Evolutionary conservation across 2,329 filamentous ascomycete genomes (phyloP).

Genomic region (Paecilomyces variotii): DNA sequence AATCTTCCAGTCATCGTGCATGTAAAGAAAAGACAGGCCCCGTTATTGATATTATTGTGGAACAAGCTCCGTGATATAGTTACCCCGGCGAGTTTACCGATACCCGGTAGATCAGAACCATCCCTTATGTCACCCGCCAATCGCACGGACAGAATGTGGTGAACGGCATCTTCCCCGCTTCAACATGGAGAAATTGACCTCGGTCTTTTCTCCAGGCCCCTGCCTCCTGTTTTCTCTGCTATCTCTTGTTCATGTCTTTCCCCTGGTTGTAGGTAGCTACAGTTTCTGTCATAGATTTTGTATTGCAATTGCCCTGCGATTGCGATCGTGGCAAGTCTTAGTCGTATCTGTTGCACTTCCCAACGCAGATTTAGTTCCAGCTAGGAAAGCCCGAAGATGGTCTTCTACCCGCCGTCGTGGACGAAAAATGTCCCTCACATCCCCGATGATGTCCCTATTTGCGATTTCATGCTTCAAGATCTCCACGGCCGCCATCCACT

Average conservation of each 20-base stretch:
- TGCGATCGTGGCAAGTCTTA: neutral
- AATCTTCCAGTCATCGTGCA: neutral
- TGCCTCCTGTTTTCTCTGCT: neutral
- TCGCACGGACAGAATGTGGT: neutral
- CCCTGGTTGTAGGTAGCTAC: neutral
- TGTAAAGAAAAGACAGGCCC: neutral
- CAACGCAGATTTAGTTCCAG: neutral
- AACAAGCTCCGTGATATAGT: neutral
- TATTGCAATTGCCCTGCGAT: neutral
- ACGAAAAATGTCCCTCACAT: constrained; percentile 43
- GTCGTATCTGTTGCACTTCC: neutral
- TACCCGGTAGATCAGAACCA: neutral
- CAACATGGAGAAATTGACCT: neutral
- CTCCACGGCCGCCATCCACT: constrained; percentile 58
- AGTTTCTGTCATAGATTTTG: neutral
- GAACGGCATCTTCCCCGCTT: neutral
- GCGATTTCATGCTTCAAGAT: constrained; percentile 70
- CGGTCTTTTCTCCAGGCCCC: neutral
- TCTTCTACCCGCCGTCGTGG: constrained; percentile 36
- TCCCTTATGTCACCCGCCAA: neutral
- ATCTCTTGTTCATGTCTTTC: neutral
- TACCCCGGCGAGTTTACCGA: neutral
- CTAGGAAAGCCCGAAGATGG: constrained; percentile 26
- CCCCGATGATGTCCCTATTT: constrained; percentile 66
- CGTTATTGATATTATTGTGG: neutral